phyloP scores from a whole-genome alignment of 2,329 filamentous ascomycete species.

The Onygenales sp. region DNA sequence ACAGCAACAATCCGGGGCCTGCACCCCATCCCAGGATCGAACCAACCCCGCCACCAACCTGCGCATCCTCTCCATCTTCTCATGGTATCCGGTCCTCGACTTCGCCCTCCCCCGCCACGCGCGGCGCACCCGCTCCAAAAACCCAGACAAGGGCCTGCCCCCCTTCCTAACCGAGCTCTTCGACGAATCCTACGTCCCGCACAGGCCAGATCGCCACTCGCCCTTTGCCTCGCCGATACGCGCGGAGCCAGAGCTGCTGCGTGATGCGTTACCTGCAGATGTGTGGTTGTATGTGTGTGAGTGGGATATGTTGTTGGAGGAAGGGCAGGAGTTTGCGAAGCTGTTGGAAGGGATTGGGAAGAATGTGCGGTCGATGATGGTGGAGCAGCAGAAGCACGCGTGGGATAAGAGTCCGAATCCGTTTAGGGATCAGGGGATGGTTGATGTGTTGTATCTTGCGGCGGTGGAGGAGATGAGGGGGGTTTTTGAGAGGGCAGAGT shows the following conservation, averaged over 20 bases:
- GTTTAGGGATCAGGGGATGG: conserved; percentile 33
- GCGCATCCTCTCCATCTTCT: conserved; percentile 33
- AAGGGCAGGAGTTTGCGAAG: conserved; percentile 41
- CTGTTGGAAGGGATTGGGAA: conserved; percentile 34
- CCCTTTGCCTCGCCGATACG: conserved; percentile 52
- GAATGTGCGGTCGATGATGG: conserved; percentile 35
- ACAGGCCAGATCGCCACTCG: conserved; percentile 41
- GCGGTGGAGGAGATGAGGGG: conserved; percentile 35
- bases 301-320: conserved; percentile 57
- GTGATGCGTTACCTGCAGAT: conserved; percentile 45
- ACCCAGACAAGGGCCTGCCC: conserved; percentile 42
- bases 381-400: conserved; percentile 36
- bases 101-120: conserved; percentile 51
- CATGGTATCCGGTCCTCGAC: conserved; percentile 55
- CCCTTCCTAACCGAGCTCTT: conserved; percentile 40
- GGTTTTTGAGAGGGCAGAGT: conserved; percentile 18
- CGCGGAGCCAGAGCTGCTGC: conserved; percentile 45
- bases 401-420: conserved; percentile 42
- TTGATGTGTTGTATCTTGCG: conserved; percentile 33
- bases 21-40: too few relatives aligned
- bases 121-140: conserved; percentile 45
- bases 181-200: conserved; percentile 38
- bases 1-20: conserved; percentile 3
- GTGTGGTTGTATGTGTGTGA: conserved; percentile 55
- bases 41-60: conserved; percentile 4